Percentiles rank a stretch among this genome's conserved stretches.
Conservation (phyloP, 768 basidiomycete species). For the Hirschioporus abietinus region DNA sequence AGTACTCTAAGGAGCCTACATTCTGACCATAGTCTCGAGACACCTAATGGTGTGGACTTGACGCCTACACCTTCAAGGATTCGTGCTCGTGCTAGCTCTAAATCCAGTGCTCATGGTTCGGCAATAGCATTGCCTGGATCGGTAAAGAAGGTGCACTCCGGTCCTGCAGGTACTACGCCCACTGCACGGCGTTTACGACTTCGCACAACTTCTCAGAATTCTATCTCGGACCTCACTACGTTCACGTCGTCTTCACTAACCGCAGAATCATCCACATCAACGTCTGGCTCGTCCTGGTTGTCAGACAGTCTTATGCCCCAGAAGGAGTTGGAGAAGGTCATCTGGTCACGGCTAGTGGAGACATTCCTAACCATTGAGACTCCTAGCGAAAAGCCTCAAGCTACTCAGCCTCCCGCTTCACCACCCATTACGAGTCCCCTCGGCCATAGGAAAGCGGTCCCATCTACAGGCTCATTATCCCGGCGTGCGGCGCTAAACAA, state of each 20-base stretch:
- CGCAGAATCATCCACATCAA: background rate
- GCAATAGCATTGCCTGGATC: slow-evolving; percentile 14
- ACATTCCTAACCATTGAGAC: slow-evolving; percentile 60
- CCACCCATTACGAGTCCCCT: background rate
- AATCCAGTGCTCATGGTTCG: slow-evolving; percentile 32
- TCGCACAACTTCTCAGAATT: background rate
- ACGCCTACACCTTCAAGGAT: slow-evolving; percentile 21
- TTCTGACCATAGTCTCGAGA: slow-evolving; percentile 36
- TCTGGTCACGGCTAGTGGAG: slow-evolving; percentile 70
- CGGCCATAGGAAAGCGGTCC: background rate
- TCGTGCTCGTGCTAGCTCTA: slow-evolving; percentile 42
- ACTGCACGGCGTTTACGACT: slow-evolving; percentile 3
- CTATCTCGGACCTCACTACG: background rate
- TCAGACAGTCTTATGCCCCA: slow-evolving; percentile 45
- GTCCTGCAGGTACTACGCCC: background rate
- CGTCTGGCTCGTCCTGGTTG: background rate
- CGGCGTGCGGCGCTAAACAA: background rate
- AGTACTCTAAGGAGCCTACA: slow-evolving; percentile 41
- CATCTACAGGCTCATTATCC: slow-evolving; percentile 1
- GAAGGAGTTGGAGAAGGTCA: slow-evolving; percentile 59
- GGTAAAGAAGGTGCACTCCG: background rate
- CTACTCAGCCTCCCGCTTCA: slow-evolving; percentile 7
- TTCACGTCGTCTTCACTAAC: background rate
- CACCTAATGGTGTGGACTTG: slow-evolving; percentile 25
- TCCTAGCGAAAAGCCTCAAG: background rate